Evolutionary conservation across 441 rosid genomes (phyloP).

Genomic region (Gossypium trilobum): DNA sequence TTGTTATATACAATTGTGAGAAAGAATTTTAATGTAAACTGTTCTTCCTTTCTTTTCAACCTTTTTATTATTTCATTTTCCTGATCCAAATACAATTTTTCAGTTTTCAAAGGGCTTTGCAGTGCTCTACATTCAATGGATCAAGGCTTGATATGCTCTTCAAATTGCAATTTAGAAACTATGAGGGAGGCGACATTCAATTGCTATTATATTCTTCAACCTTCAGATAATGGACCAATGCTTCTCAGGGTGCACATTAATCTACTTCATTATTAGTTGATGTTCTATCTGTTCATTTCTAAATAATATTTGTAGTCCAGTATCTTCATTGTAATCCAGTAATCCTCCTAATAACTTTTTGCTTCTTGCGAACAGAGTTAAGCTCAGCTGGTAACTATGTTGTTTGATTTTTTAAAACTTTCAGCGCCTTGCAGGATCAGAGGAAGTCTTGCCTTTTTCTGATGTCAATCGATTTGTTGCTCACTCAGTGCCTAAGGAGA

Average conservation of each 20-base stretch:
- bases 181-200: slow-evolving; percentile 44
- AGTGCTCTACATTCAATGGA: slow-evolving; percentile 57
- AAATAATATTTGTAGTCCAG: not conserved
- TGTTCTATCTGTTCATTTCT: not conserved
- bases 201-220: slow-evolving; percentile 78
- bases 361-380: not conserved
- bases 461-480: slow-evolving; percentile 34
- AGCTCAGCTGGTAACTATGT: slow-evolving; percentile 4
- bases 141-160: slow-evolving; percentile 68
- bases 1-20: not conserved
- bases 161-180: slow-evolving; percentile 55
- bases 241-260: slow-evolving; percentile 62
- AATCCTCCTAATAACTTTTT: not conserved
- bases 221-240: slow-evolving; percentile 78
- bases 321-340: not conserved
- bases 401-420: slow-evolving; percentile 25
- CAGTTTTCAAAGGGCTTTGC: slow-evolving; percentile 82
- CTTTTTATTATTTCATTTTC: not conserved
- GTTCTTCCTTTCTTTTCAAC: not conserved
- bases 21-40: not conserved
- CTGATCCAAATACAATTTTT: slow-evolving; percentile 9
- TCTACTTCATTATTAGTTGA: slow-evolving; percentile 9
- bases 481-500: slow-evolving; percentile 42
- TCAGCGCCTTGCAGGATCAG: slow-evolving; percentile 77
- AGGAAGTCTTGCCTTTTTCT: slow-evolving; percentile 57